Percentiles rank a stretch among this genome's conserved stretches.
Conservation (phyloP, 2,329 filamentous ascomycete species). For the Dactylellina haptotyla region DNA sequence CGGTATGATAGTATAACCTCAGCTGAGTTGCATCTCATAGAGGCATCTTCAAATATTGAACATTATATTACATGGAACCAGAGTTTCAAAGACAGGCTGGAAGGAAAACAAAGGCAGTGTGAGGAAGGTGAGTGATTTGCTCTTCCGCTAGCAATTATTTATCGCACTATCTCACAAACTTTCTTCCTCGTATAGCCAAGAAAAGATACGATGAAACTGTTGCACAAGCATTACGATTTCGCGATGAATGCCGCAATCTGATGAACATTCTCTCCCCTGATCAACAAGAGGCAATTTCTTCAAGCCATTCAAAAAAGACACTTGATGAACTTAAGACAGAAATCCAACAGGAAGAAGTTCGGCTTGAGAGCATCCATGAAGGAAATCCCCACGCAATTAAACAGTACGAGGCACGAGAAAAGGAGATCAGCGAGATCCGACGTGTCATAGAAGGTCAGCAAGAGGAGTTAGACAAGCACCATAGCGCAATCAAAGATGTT, state of each 20-base stretch:
- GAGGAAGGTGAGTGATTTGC: constrained; percentile 46
- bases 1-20: constrained; percentile 74
- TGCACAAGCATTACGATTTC: background rate
- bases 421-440: constrained; percentile 74
- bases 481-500: constrained; percentile 71
- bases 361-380: constrained; percentile 81
- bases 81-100: constrained; percentile 66
- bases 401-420: constrained; percentile 78
- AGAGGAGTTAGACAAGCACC: constrained; percentile 68
- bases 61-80: constrained; percentile 67
- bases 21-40: constrained; percentile 75
- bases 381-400: constrained; percentile 78
- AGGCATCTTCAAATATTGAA: constrained; percentile 82
- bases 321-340: constrained; percentile 75
- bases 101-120: constrained; percentile 52
- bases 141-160: constrained; percentile 4
- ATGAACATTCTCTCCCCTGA: constrained; percentile 44
- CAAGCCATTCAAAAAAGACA: constrained; percentile 66
- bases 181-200: constrained; percentile 1
- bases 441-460: constrained; percentile 69
- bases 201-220: constrained; percentile 2
- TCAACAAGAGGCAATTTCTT: constrained; percentile 61
- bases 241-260: constrained; percentile 21
- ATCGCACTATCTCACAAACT: background rate
- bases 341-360: constrained; percentile 77